A percentile compares a stretch with the other conserved stretches of the same genome.
Evolutionary conservation across 2,329 filamentous ascomycete species (phyloP).

Genomic region (Trichoderma sp.): DNA sequence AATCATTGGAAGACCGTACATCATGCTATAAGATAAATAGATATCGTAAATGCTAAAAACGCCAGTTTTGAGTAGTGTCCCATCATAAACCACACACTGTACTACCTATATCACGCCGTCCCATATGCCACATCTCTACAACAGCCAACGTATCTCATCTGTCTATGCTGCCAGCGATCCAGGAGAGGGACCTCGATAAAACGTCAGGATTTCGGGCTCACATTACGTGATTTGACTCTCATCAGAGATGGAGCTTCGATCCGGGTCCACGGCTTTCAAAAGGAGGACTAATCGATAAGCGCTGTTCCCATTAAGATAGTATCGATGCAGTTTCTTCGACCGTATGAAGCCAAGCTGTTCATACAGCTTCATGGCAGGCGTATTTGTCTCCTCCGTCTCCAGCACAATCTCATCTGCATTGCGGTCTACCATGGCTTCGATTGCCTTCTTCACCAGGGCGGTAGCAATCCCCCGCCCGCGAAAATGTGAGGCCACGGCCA

Average conservation of each 20-base stretch:
- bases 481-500: constrained; percentile 81
- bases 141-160: constrained; percentile 1
- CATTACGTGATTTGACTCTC: constrained; percentile 16
- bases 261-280: constrained; percentile 60
- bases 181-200: background rate
- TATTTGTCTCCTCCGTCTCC: constrained; percentile 94
- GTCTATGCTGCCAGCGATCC: background rate
- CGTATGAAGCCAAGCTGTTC: constrained; percentile 89
- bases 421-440: constrained; percentile 84
- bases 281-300: constrained; percentile 87
- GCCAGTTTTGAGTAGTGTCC: constrained; percentile 19
- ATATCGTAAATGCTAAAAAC: constrained; percentile 20
- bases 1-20: background rate
- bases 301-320: constrained; percentile 95
- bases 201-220: too few relatives aligned
- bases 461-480: constrained; percentile 88
- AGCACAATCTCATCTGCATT: constrained; percentile 93
- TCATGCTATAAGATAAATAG: constrained; percentile 8
- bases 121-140: background rate
- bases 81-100: background rate
- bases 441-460: constrained; percentile 82
- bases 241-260: constrained; percentile 42
- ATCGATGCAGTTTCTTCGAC: constrained; percentile 90
- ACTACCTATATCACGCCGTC: background rate
- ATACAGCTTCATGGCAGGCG: constrained; percentile 87